Conservation (phyloP, 2,329 filamentous ascomycete genomes). For the Phyllosticta ampelicida region DNA sequence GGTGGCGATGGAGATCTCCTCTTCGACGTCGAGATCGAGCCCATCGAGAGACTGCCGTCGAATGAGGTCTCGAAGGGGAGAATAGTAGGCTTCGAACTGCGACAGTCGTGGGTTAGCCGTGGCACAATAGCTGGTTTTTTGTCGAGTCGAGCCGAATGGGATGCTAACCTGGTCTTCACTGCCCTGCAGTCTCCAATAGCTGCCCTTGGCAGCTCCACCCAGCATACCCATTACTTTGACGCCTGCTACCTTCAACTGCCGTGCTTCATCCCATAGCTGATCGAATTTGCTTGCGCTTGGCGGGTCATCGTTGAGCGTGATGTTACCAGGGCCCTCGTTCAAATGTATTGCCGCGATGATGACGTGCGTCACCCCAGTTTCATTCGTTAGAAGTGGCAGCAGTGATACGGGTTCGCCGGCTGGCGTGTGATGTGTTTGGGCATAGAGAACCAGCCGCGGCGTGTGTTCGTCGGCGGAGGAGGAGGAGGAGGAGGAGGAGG, state of each 20-base stretch:
- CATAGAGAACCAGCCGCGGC: constrained; percentile 45
- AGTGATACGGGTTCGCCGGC: constrained; percentile 46
- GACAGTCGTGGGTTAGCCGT: background rate
- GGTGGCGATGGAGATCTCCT: constrained; percentile 57
- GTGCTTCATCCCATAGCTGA: constrained; percentile 69
- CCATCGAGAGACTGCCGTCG: constrained; percentile 38
- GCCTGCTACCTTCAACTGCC: constrained; percentile 58
- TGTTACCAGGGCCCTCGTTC: constrained; percentile 53
- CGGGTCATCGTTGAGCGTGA: constrained; percentile 71
- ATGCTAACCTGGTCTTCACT: constrained; percentile 20
- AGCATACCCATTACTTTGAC: constrained; percentile 79
- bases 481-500: no score
- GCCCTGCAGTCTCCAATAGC: constrained; percentile 43
- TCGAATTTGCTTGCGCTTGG: constrained; percentile 57
- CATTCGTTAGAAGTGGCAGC: constrained; percentile 48
- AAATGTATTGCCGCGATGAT: constrained; percentile 82
- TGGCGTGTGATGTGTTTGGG: constrained; percentile 52
- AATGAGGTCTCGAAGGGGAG: constrained; percentile 55
- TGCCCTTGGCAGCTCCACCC: constrained; percentile 71
- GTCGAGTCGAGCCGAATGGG: background rate
- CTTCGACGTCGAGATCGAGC: constrained; percentile 46
- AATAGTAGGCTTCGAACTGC: constrained; percentile 64
- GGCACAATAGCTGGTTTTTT: background rate
- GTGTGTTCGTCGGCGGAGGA: constrained; percentile 12
- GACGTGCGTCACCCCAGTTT: constrained; percentile 63